Evolutionary conservation across 257 asterid genomes (phyloP).

Genomic region (Ehretia macrophylla): DNA sequence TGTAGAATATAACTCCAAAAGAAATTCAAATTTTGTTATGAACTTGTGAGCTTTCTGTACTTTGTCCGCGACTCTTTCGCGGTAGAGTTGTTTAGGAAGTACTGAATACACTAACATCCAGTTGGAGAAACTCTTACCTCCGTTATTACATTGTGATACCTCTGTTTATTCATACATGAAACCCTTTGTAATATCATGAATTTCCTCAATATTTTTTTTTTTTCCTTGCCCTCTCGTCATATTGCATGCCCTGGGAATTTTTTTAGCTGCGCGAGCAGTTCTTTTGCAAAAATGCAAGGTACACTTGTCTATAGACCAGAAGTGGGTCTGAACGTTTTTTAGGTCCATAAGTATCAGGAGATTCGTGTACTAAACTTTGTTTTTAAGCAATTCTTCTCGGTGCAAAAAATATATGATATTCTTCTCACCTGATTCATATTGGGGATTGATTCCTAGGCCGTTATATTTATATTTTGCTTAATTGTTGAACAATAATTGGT

Average conservation of each 20-base stretch:
- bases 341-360: too few species aligned
- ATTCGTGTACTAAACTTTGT: too few species aligned
- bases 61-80: not conserved
- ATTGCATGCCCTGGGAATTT: not conserved
- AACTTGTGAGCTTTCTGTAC: not conserved
- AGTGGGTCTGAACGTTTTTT: too few species aligned
- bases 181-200: too few species aligned
- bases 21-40: conserved; percentile 9
- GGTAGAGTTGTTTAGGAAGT: not conserved
- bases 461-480: too few species aligned
- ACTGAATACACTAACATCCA: not conserved
- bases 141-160: not conserved
- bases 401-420: not conserved
- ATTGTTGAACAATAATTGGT: not conserved
- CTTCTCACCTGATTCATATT: not conserved
- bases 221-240: not conserved
- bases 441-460: too few species aligned
- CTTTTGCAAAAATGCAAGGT: not conserved
- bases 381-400: not conserved
- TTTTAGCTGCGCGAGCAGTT: not conserved
- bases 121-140: not conserved
- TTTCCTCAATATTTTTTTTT: not conserved
- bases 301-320: too few species aligned
- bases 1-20: not conserved
- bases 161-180: not conserved